Conservation (phyloP, 306 rosid genomes). For the Quercus gilva region DNA sequence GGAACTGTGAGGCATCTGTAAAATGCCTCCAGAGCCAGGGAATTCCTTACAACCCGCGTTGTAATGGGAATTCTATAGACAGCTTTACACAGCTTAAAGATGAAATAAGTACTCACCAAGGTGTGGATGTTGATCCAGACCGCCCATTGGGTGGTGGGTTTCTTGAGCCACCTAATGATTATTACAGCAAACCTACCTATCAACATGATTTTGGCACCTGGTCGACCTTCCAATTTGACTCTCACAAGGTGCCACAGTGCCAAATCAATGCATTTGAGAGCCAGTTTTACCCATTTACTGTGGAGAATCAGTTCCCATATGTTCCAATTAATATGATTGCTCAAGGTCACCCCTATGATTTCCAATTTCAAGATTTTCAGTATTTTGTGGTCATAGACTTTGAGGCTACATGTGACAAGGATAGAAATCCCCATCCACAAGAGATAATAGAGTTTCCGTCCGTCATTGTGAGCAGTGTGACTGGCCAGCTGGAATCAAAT, state of each 20-base stretch:
- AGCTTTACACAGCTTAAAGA: slow-evolving; percentile 48
- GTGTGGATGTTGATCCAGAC: slow-evolving; percentile 56
- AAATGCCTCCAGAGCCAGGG: slow-evolving; percentile 83
- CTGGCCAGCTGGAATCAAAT: slow-evolving; percentile 91
- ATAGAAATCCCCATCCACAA: slow-evolving; percentile 82
- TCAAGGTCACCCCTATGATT: slow-evolving; percentile 61
- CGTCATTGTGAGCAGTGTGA: slow-evolving; percentile 82
- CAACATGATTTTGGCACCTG: slow-evolving; percentile 61
- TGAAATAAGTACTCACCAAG: slow-evolving; percentile 40
- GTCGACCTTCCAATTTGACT: slow-evolving; percentile 56
- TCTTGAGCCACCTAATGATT: slow-evolving; percentile 61
- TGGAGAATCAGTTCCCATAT: slow-evolving; percentile 57
- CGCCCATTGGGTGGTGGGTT: slow-evolving; percentile 46
- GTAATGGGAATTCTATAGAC: slow-evolving; percentile 57
- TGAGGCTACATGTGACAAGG: slow-evolving; percentile 95
- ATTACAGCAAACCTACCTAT: slow-evolving; percentile 51
- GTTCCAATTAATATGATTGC: slow-evolving; percentile 61
- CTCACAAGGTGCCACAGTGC: slow-evolving; percentile 74
- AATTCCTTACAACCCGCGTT: slow-evolving; percentile 51
- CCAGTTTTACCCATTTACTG: slow-evolving; percentile 60
- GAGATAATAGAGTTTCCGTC: slow-evolving; percentile 98
- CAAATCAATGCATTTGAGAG: slow-evolving; percentile 68
- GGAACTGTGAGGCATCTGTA: slow-evolving; percentile 77
- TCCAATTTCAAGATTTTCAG: slow-evolving; percentile 81
- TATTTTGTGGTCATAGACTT: slow-evolving; percentile 96